Evolutionary conservation across 768 basidiomycete species (phyloP).

Genomic region (Suillus hirtellus): DNA sequence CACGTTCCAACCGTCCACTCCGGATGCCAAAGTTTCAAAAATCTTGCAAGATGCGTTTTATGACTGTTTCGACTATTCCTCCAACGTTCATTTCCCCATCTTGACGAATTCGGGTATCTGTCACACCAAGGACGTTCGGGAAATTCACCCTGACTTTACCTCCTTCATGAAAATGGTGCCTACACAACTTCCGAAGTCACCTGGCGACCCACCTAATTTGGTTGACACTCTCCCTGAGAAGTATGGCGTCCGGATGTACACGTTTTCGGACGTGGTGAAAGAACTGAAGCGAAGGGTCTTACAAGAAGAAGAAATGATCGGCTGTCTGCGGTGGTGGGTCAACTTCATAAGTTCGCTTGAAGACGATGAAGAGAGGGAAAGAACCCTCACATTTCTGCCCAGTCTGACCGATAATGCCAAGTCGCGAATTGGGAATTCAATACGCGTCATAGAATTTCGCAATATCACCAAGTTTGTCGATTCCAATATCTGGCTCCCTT

Average conservation of each 20-base stretch:
- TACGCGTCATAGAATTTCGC: slow-evolving; percentile 54
- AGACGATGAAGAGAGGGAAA: slow-evolving; percentile 30
- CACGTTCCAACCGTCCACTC: slow-evolving; percentile 82
- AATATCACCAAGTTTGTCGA: slow-evolving; percentile 70
- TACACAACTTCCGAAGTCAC: slow-evolving; percentile 44
- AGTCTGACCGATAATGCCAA: neutral
- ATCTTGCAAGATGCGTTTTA: slow-evolving; percentile 78
- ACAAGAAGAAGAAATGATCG: slow-evolving; percentile 66
- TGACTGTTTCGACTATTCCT: slow-evolving; percentile 53
- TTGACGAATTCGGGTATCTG: slow-evolving; percentile 76
- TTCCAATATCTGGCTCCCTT: slow-evolving; percentile 46
- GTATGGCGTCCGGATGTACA: slow-evolving; percentile 67
- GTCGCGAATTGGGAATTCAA: neutral
- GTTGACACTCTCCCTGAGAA: slow-evolving; percentile 59
- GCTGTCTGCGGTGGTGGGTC: slow-evolving; percentile 85
- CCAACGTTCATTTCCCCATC: slow-evolving; percentile 56
- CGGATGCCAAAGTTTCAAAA: slow-evolving; percentile 69
- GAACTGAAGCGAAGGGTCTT: slow-evolving; percentile 72
- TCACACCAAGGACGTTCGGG: slow-evolving; percentile 64
- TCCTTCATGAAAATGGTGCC: slow-evolving; percentile 77
- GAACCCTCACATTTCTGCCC: slow-evolving; percentile 3
- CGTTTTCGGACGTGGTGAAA: slow-evolving; percentile 73
- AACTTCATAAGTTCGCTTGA: slow-evolving; percentile 19
- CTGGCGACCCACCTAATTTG: slow-evolving; percentile 57
- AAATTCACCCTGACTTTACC: slow-evolving; percentile 64